Percentiles rank a stretch among this genome's conserved stretches.
Evolutionary conservation across 176 grass and related monocot genomes (phyloP).

Genomic region (Otatea glauca): DNA sequence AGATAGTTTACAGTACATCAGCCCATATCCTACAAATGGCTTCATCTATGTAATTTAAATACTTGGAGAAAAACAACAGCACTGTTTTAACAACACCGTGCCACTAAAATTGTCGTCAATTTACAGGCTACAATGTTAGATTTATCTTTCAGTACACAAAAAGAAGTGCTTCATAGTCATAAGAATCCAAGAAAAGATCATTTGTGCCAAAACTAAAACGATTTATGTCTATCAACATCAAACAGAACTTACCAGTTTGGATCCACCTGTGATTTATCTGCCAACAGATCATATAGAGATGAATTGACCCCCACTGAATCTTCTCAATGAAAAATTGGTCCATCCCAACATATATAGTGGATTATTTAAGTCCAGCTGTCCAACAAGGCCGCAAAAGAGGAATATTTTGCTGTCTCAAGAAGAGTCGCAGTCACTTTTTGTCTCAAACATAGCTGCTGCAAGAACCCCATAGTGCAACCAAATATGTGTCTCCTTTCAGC

Average conservation of each 20-base stretch:
- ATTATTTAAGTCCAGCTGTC: slow-evolving; percentile 42
- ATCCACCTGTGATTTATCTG: slow-evolving; percentile 8
- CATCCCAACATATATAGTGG: slow-evolving; percentile 31
- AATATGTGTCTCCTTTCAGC: slow-evolving; percentile 11
- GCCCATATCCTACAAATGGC: slow-evolving; percentile 14
- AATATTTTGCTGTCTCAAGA: slow-evolving; percentile 21
- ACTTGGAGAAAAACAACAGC: background rate
- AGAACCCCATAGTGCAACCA: slow-evolving; percentile 9
- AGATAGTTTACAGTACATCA: background rate
- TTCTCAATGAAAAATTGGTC: slow-evolving; percentile 33
- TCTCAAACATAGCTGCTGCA: slow-evolving; percentile 19
- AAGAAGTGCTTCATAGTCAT: background rate
- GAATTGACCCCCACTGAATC: slow-evolving; percentile 37
- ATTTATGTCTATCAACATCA: slow-evolving; percentile 38
- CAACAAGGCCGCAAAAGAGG: slow-evolving; percentile 20
- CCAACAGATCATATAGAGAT: slow-evolving; percentile 39
- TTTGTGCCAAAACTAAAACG: background rate
- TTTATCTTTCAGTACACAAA: background rate
- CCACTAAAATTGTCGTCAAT: background rate
- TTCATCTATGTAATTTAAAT: slow-evolving; percentile 1
- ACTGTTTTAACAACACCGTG: background rate
- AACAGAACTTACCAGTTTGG: slow-evolving; percentile 45
- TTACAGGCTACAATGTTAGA: slow-evolving; percentile 2
- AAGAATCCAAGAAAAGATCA: slow-evolving; percentile 11
- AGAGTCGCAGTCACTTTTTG: slow-evolving; percentile 5